Conservation (phyloP, 805 yeast genomes). For the Cyberlindnera nakhonratchasimensis region DNA sequence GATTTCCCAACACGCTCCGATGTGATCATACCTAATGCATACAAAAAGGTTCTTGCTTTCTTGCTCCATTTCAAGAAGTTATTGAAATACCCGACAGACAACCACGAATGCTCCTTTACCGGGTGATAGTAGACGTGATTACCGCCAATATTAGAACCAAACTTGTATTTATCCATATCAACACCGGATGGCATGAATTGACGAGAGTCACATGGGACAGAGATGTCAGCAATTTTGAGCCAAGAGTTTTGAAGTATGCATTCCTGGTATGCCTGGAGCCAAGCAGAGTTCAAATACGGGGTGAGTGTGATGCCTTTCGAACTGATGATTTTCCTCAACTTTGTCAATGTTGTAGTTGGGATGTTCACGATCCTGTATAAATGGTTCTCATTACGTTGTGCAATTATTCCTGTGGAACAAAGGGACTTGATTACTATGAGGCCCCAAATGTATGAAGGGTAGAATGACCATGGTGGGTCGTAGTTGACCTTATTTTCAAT, state of each 20-base stretch:
- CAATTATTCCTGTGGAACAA: neutral
- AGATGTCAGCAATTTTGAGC: conserved; percentile 14
- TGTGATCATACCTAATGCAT: conserved; percentile 22
- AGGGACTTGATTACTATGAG: conserved; percentile 4
- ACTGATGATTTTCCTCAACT: neutral
- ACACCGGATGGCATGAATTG: conserved; percentile 10
- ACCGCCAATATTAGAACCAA: conserved; percentile 23
- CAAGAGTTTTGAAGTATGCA: neutral
- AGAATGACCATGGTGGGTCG: conserved; percentile 16
- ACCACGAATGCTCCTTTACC: conserved; percentile 6
- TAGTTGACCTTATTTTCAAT: conserved; percentile 14
- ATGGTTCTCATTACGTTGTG: conserved; percentile 11
- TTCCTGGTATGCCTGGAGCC: conserved; percentile 19
- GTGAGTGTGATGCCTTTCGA: conserved; percentile 15
- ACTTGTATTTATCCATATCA: conserved; percentile 15
- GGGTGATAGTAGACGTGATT: conserved; percentile 16
- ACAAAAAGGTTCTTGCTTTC: conserved; percentile 7
- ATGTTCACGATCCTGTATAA: conserved; percentile 14
- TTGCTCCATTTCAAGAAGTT: conserved; percentile 10
- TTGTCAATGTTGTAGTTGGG: neutral
- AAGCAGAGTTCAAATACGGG: conserved; percentile 20
- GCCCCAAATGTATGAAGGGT: conserved; percentile 12
- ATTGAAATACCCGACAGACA: conserved; percentile 8
- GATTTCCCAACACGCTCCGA: conserved; percentile 3
- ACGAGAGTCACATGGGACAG: conserved; percentile 23